Evolutionary conservation across 1,284 basidiomycete genomes (phyloP).

Genomic region (Trichosporon inkin): DNA sequence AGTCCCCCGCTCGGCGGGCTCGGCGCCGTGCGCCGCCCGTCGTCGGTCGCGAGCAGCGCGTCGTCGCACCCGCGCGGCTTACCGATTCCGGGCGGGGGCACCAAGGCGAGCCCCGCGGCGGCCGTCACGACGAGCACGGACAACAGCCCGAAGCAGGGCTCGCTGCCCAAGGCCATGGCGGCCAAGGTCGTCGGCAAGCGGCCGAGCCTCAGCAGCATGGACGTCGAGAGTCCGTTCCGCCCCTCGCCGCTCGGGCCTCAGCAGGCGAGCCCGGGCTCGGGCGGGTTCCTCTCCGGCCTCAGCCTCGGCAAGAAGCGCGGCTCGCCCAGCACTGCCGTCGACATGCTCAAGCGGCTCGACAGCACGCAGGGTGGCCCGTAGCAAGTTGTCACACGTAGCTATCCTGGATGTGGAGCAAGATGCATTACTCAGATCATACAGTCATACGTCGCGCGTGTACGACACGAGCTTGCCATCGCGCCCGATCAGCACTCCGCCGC

Average conservation of each 20-base stretch:
- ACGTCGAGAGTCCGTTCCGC: neutral
- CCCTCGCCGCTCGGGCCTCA: neutral
- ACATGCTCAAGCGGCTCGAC: constrained; percentile 20
- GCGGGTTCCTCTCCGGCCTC: constrained; percentile 20
- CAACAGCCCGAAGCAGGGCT: constrained; percentile 11
- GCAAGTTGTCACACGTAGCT: neutral
- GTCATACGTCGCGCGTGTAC: neutral
- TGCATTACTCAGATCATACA: neutral
- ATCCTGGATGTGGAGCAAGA: neutral
- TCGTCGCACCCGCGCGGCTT: constrained; percentile 28
- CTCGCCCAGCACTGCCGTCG: constrained; percentile 14
- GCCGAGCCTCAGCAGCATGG: neutral
- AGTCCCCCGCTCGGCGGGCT: constrained; percentile 21
- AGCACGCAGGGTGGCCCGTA: neutral
- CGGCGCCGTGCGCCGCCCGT: constrained; percentile 28
- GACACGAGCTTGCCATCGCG: neutral
- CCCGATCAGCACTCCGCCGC: constrained; percentile 3
- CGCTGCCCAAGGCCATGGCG: neutral
- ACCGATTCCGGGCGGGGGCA: constrained; percentile 20
- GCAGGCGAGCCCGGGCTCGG: neutral
- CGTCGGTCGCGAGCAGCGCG: constrained; percentile 25
- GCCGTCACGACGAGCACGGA: constrained; percentile 33
- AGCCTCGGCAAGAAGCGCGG: constrained; percentile 17
- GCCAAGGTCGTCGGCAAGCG: constrained; percentile 7
- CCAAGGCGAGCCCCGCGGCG: constrained; percentile 33